Percentiles rank a stretch among this genome's conserved stretches.
These are phyloP conservation scores for Cyberlindnera nakhonratchasimensis DNA, from an alignment of 805 yeast genomes.

Conservation along the genomic window DNA sequence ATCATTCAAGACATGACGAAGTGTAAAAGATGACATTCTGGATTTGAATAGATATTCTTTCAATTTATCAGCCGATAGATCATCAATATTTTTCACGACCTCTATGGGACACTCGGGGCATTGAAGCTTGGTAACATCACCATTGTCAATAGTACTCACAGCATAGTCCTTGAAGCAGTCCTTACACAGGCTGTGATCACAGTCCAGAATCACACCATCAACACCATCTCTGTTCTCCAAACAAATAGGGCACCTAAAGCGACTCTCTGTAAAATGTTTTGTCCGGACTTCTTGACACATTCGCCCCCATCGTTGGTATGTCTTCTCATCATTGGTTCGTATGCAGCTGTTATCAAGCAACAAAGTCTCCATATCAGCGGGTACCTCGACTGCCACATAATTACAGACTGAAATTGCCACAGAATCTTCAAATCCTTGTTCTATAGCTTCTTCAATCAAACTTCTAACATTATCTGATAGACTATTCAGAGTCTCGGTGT, in stretches of 20 bases:
- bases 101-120: constrained; percentile 50
- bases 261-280: constrained; percentile 31
- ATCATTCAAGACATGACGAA: constrained; percentile 31
- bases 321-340: neutral
- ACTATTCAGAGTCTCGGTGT: constrained; percentile 5
- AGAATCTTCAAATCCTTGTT: constrained; percentile 30
- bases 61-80: constrained; percentile 30
- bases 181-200: constrained; percentile 49
- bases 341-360: constrained; percentile 15
- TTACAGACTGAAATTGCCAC: constrained; percentile 44
- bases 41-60: constrained; percentile 39
- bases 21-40: constrained; percentile 34
- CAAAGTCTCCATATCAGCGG: constrained; percentile 1
- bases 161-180: constrained; percentile 44
- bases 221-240: constrained; percentile 46
- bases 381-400: constrained; percentile 30
- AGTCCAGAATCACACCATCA: constrained; percentile 35
- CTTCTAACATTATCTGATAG: constrained; percentile 31
- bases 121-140: constrained; percentile 48
- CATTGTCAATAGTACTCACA: constrained; percentile 39
- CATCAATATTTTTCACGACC: constrained; percentile 19
- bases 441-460: neutral
- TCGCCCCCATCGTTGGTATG: constrained; percentile 6
- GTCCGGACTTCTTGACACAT: constrained; percentile 27
- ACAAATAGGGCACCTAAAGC: constrained; percentile 57